These are phyloP conservation scores for Leucosporidium creatinivorum DNA, from an alignment of 768 basidiomycete genomes.

Conservation along the genomic window DNA sequence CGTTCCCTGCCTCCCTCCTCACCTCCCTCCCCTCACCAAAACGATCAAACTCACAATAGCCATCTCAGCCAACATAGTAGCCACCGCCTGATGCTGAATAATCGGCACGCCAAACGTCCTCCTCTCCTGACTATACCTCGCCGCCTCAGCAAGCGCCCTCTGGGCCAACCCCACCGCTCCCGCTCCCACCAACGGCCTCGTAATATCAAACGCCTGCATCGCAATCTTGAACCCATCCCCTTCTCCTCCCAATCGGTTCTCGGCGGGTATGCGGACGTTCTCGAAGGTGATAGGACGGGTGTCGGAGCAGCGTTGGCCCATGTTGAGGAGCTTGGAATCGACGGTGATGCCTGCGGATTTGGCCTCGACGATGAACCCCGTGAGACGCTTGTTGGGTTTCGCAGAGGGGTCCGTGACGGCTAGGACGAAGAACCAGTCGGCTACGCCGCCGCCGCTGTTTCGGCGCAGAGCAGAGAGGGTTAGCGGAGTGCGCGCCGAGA, in stretches of 20 bases:
- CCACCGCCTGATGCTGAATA: slow-evolving; percentile 43
- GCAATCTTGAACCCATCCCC: slow-evolving; percentile 41
- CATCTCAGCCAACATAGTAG: slow-evolving; percentile 46
- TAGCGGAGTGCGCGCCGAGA: slow-evolving; percentile 38
- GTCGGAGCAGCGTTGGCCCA: slow-evolving; percentile 44
- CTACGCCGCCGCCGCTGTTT: slow-evolving; percentile 33
- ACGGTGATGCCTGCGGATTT: slow-evolving; percentile 38
- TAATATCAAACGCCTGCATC: slow-evolving; percentile 45
- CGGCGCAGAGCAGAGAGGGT: too few species aligned
- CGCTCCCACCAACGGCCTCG: slow-evolving; percentile 43
- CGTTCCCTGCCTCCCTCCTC: too few species aligned
- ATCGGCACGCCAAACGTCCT: slow-evolving; percentile 45
- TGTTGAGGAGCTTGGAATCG: slow-evolving; percentile 43
- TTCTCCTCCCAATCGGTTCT: slow-evolving; percentile 42
- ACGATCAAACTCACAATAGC: slow-evolving; percentile 35
- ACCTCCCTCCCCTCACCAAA: too few species aligned
- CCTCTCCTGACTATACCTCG: slow-evolving; percentile 43
- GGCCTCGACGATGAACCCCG: slow-evolving; percentile 44
- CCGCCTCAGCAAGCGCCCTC: slow-evolving; percentile 43
- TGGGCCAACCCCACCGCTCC: slow-evolving; percentile 45
- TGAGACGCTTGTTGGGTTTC: slow-evolving; percentile 40
- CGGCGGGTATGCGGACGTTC: slow-evolving; percentile 29
- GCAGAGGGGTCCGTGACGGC: slow-evolving; percentile 42
- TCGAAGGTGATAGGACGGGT: slow-evolving; percentile 44
- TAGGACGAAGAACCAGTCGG: slow-evolving; percentile 46